Evolutionary conservation across 2,329 filamentous ascomycete genomes (phyloP).

Genomic region (Diplodia sapinea): DNA sequence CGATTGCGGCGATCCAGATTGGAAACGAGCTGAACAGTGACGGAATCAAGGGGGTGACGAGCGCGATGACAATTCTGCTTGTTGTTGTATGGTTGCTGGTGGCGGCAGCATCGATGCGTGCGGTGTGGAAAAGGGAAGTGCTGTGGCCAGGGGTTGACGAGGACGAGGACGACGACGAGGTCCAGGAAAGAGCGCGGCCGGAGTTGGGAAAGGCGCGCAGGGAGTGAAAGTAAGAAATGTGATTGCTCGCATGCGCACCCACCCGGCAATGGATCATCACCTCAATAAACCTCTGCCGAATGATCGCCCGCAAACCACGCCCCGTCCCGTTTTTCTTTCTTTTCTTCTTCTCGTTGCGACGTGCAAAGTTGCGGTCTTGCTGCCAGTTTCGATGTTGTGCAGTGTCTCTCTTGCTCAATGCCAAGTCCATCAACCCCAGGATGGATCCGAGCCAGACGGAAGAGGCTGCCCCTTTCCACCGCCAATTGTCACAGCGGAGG

Average conservation of each 20-base stretch:
- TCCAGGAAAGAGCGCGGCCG: slow-evolving; percentile 15
- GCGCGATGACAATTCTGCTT: slow-evolving; percentile 62
- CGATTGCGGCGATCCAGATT: slow-evolving; percentile 63
- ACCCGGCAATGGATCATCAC: not conserved
- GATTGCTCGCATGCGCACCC: slow-evolving; percentile 16
- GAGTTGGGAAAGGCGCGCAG: not conserved
- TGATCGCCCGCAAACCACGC: not conserved
- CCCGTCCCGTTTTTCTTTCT: slow-evolving; percentile 13
- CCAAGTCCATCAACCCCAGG: not conserved
- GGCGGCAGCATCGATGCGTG: slow-evolving; percentile 56
- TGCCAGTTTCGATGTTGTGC: not conserved
- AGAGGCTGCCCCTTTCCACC: not conserved
- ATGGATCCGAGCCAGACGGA: no score
- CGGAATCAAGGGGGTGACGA: slow-evolving; percentile 60
- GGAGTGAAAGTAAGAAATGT: slow-evolving; percentile 7
- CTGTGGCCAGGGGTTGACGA: slow-evolving; percentile 67
- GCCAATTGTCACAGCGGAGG: not conserved
- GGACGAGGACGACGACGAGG: slow-evolving; percentile 59
- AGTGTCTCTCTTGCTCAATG: slow-evolving; percentile 1
- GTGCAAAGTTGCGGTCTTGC: slow-evolving; percentile 14
- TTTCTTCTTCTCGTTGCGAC: slow-evolving; percentile 20
- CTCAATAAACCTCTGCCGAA: not conserved
- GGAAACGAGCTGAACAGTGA: slow-evolving; percentile 60
- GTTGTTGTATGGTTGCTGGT: slow-evolving; percentile 63
- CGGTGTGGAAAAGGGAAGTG: slow-evolving; percentile 54